Percentiles rank a stretch among this genome's conserved stretches.
These are phyloP conservation scores for Turritis glabra DNA, from an alignment of 345 rosid genomes.

Conservation along the genomic window DNA sequence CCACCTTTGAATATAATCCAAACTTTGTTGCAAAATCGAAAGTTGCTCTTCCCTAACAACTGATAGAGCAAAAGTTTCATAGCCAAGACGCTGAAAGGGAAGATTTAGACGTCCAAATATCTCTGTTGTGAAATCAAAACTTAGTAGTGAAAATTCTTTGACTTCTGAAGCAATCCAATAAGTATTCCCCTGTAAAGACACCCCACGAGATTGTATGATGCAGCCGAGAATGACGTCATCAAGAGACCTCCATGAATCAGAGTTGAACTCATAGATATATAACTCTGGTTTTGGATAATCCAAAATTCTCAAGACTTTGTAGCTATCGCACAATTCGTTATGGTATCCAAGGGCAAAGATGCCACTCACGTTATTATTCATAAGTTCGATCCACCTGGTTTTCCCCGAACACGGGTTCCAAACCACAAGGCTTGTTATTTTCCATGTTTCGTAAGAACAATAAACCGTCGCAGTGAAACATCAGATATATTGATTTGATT, in stretches of 20 bases:
- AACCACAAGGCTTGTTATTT: background rate
- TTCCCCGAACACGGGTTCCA: background rate
- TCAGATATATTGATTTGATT: background rate
- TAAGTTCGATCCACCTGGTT: background rate
- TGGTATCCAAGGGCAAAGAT: background rate
- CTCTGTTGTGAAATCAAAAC: background rate
- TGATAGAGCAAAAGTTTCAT: background rate
- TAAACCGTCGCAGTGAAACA: background rate
- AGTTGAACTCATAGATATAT: background rate
- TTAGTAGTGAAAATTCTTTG: background rate
- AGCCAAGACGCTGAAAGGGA: background rate
- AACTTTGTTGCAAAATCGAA: background rate
- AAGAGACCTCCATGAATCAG: background rate
- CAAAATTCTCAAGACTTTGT: background rate
- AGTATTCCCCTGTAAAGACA: background rate
- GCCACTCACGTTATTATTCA: background rate
- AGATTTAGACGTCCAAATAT: background rate
- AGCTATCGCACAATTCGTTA: background rate
- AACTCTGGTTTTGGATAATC: background rate
- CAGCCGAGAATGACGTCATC: background rate
- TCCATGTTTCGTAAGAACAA: background rate
- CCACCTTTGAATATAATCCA: background rate
- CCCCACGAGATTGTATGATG: background rate
- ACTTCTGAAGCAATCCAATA: background rate
- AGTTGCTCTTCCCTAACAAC: background rate